Conservation (phyloP, 2,329 filamentous ascomycete species). For the Curvularia hawaiiensis region DNA sequence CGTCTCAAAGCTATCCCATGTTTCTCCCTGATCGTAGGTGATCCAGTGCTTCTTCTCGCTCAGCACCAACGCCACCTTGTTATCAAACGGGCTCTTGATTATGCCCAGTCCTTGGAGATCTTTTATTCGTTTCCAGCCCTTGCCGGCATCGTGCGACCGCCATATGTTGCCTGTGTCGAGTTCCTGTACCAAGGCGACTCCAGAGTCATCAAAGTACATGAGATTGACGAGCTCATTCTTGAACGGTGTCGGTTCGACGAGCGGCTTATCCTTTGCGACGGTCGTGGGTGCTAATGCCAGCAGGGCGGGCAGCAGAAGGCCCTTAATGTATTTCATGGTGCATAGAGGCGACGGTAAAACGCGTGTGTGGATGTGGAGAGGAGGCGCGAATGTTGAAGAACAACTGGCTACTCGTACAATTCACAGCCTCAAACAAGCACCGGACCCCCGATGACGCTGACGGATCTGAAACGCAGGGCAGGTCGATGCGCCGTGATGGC, state of each 20-base stretch:
- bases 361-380: slow-evolving; percentile 22
- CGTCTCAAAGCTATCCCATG: slow-evolving; percentile 77
- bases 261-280: slow-evolving; percentile 64
- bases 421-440: slow-evolving; percentile 39
- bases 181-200: slow-evolving; percentile 79
- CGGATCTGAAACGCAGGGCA: slow-evolving; percentile 42
- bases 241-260: slow-evolving; percentile 69
- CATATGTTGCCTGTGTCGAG: slow-evolving; percentile 67
- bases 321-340: slow-evolving; percentile 47
- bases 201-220: slow-evolving; percentile 90
- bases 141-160: slow-evolving; percentile 81
- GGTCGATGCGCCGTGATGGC: slow-evolving; percentile 31
- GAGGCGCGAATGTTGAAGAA: slow-evolving; percentile 29
- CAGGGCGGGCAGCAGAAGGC: slow-evolving; percentile 56
- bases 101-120: slow-evolving; percentile 67
- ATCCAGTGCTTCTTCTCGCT: slow-evolving; percentile 78
- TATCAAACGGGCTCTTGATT: slow-evolving; percentile 78
- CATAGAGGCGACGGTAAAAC: slow-evolving; percentile 35
- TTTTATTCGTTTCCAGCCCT: slow-evolving; percentile 71
- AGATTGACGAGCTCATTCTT: slow-evolving; percentile 69
- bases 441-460: slow-evolving; percentile 34
- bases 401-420: slow-evolving; percentile 42
- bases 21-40: slow-evolving; percentile 81
- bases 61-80: slow-evolving; percentile 78
- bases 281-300: slow-evolving; percentile 50